Percentiles rank a stretch among this genome's conserved stretches.
Evolutionary conservation across 139 green algal genomes (phyloP).

Genomic region (Edaphochlamys debaryana): DNA sequence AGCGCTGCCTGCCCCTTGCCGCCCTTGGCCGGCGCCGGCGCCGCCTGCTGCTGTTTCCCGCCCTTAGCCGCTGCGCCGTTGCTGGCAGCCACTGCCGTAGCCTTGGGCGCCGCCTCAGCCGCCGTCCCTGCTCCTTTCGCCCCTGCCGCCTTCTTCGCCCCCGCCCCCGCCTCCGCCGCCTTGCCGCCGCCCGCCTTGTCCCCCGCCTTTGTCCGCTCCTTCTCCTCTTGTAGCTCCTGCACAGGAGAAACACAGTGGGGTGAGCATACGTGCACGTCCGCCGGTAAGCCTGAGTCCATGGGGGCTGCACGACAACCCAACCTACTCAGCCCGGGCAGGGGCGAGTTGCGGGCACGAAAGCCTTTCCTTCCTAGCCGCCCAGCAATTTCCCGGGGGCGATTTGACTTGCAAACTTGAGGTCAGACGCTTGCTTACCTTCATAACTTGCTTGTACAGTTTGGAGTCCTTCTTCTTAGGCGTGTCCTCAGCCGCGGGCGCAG

Average conservation of each 20-base stretch:
- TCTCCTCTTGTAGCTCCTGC: constrained; percentile 2
- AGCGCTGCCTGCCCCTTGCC: no score
- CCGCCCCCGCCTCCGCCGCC: neutral
- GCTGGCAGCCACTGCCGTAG: neutral
- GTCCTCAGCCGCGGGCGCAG: neutral
- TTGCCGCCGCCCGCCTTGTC: neutral
- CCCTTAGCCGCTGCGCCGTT: neutral
- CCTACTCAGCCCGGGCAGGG: no score
- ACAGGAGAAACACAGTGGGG: no score
- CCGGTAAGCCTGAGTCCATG: no score
- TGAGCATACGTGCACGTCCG: no score
- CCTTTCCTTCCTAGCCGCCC: no score
- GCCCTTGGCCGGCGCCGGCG: neutral
- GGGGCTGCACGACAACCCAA: no score
- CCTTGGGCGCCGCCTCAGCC: neutral
- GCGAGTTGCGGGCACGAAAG: no score
- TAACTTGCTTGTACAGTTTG: neutral
- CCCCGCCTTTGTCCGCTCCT: constrained; percentile 1
- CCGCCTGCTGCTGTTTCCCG: neutral
- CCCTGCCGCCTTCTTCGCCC: constrained; percentile 9
- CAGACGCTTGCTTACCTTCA: neutral
- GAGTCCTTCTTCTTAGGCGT: constrained; percentile 4
- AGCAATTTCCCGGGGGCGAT: no score
- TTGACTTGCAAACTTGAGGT: no score
- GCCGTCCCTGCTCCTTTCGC: constrained; percentile 1